A percentile compares a stretch with the other conserved stretches of the same genome.
phyloP scores from a whole-genome alignment of 805 yeast species.

The Candida yuanshanica region DNA sequence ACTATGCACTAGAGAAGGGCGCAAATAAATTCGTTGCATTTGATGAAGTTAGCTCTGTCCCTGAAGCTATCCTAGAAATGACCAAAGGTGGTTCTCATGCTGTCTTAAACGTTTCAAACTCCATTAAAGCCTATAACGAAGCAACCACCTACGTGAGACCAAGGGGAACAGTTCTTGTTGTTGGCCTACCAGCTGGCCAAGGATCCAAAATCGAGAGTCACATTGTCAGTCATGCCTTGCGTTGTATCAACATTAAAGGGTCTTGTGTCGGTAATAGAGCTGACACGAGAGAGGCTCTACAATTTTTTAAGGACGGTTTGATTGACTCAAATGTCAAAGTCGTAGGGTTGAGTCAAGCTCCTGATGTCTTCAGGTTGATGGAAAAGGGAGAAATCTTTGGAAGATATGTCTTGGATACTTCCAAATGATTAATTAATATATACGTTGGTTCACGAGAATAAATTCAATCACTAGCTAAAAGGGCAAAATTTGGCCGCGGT shows the following conservation, averaged over 20 bases:
- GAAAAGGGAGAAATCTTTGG: constrained; percentile 55
- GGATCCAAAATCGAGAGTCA: constrained; percentile 40
- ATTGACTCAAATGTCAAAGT: constrained; percentile 52
- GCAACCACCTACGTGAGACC: constrained; percentile 53
- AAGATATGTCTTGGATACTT: constrained; percentile 53
- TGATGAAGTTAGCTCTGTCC: constrained; percentile 43
- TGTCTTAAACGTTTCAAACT: constrained; percentile 59
- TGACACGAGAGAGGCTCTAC: constrained; percentile 46
- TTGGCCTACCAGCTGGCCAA: constrained; percentile 69
- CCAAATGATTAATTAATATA: constrained; percentile 17
- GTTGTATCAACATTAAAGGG: constrained; percentile 44
- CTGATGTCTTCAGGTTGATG: constrained; percentile 46
- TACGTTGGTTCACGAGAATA: too few species aligned
- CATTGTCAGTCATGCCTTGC: constrained; percentile 23
- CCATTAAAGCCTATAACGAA: constrained; percentile 51
- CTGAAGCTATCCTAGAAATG: constrained; percentile 12
- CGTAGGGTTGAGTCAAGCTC: constrained; percentile 46
- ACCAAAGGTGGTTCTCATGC: constrained; percentile 66
- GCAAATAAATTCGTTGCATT: constrained; percentile 51
- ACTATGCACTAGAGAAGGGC: constrained; percentile 44
- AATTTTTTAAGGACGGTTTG: constrained; percentile 58
- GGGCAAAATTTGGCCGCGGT: too few species aligned
- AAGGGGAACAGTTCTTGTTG: constrained; percentile 60
- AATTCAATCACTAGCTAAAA: too few species aligned
- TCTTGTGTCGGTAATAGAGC: constrained; percentile 63